A percentile compares a stretch with the other conserved stretches of the same genome.
Conservation (phyloP, 139 green algal species). For the Tetraselmis striata region DNA sequence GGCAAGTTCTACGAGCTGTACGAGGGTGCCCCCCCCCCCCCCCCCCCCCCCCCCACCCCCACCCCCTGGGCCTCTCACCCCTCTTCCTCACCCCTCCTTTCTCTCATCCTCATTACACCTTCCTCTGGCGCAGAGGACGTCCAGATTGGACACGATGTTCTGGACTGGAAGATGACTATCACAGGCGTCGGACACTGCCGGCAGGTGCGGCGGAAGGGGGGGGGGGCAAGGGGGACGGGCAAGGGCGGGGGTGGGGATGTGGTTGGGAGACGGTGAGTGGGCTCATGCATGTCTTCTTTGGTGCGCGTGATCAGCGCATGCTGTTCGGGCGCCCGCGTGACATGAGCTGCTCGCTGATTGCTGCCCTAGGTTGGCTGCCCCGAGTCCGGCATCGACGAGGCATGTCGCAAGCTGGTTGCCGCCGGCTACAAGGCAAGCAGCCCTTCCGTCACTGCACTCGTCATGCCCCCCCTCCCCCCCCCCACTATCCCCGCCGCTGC, state of each 20-base stretch:
- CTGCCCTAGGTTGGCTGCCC: slow-evolving; percentile 40
- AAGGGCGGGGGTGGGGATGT: too few relatives aligned
- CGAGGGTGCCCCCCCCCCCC: background rate
- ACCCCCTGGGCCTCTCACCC: too few relatives aligned
- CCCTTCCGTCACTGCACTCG: too few relatives aligned
- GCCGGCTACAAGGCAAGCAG: slow-evolving; percentile 29
- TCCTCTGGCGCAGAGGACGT: slow-evolving; percentile 30
- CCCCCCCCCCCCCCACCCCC: too few relatives aligned
- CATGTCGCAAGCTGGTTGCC: slow-evolving; percentile 24
- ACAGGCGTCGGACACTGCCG: slow-evolving; percentile 46
- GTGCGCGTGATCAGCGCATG: too few relatives aligned
- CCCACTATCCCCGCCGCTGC: too few relatives aligned
- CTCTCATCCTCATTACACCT: too few relatives aligned
- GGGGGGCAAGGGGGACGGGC: too few relatives aligned
- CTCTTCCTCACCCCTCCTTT: too few relatives aligned
- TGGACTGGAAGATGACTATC: slow-evolving; percentile 37
- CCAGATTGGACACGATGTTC: slow-evolving; percentile 21
- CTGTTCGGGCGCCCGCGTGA: background rate
- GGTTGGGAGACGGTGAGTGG: too few relatives aligned
- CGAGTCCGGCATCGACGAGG: slow-evolving; percentile 40
- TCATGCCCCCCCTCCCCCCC: too few relatives aligned
- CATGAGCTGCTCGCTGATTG: background rate
- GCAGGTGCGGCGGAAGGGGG: slow-evolving; percentile 31
- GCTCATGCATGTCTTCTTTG: too few relatives aligned
- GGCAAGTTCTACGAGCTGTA: slow-evolving; percentile 9